Evolutionary conservation across 179 eudicot genomes (phyloP).

Genomic region (Patellifolia procumbens): DNA sequence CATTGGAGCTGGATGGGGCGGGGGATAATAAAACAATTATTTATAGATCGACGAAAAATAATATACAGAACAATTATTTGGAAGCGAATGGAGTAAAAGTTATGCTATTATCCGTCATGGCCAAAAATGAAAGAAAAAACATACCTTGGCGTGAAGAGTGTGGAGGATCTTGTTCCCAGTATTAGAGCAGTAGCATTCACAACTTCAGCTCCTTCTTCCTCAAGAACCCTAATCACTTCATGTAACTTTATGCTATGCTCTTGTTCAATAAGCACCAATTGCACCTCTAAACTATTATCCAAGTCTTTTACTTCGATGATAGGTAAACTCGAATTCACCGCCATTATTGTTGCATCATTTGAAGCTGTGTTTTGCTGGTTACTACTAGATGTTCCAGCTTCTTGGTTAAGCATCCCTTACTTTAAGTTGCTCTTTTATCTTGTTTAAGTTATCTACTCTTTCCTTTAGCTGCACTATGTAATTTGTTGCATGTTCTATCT

Average conservation of each 20-base stretch:
- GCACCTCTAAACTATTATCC: conserved; percentile 34
- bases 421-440: conserved; percentile 16
- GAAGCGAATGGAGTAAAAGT: no score
- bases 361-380: no score
- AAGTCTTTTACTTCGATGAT: conserved; percentile 35
- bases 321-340: conserved; percentile 15
- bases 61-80: no score
- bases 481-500: conserved; percentile 39
- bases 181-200: conserved; percentile 24
- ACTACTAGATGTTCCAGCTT: no score
- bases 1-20: no score
- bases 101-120: no score
- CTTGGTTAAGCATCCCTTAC: not conserved
- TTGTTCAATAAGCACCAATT: conserved; percentile 22
- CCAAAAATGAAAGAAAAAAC: no score
- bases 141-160: conserved; percentile 45
- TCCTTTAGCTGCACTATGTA: conserved; percentile 40
- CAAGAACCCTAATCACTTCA: conserved; percentile 33
- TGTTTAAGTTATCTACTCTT: conserved; percentile 32
- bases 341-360: not conserved
- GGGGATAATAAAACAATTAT: no score
- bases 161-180: conserved; percentile 28
- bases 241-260: conserved; percentile 18
- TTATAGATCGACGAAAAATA: no score
- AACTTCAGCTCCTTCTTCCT: conserved; percentile 53